Base-by-base conservation (phyloP, 768 basidiomycete genomes). In the Lyophyllum shimeji region DNA sequence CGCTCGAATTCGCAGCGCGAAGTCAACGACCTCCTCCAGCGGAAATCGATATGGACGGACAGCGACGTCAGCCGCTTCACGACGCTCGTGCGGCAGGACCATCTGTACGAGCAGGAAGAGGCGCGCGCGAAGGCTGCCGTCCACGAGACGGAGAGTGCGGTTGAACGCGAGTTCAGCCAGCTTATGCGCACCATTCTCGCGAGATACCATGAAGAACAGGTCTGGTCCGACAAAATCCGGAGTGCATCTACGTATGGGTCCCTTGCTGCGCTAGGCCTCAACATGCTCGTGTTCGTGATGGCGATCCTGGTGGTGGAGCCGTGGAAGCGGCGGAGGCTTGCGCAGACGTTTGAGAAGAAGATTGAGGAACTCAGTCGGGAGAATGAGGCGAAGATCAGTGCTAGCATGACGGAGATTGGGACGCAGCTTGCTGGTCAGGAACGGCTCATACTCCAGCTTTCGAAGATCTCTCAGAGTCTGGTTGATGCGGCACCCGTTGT, bases 211-310 rank as follows among this genome's bases (percentile, higher is more conserved):
- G 96, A 98, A 73, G 97, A 99, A 69, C 97, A 99, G 69, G 85
- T 98, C 2, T 99, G 97, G 97, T 94, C 92, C 51, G 96, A 99
- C 77, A 99, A 99, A 74, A 97, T 99, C 57, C 85, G 97, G 33
- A 93, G 91, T 63, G 89, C 90, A 24, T 94, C 92, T 59, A 98
- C 97, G 4, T 98, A 98, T 68, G 95, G 94, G 2, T 89, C 88
- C 39, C 75, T 98, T 56, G 87, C 86, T 5, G 95, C 85, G 52
- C 80, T 98, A 21, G 87, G 85, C 12, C 82, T 96, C 58, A 99
- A 99, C 72, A 71, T 98, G 73, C 58, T 90, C 51, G 89, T 99
- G 46, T 99, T 99, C 69, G 71, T 98, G 54, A 73, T 89, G 58
- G 96, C 97, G 8, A 93, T 98, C 60, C 69, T 91, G 13, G 72